Base-by-base conservation (phyloP, 2,329 filamentous ascomycete species). In the Pyricularia sp. region DNA sequence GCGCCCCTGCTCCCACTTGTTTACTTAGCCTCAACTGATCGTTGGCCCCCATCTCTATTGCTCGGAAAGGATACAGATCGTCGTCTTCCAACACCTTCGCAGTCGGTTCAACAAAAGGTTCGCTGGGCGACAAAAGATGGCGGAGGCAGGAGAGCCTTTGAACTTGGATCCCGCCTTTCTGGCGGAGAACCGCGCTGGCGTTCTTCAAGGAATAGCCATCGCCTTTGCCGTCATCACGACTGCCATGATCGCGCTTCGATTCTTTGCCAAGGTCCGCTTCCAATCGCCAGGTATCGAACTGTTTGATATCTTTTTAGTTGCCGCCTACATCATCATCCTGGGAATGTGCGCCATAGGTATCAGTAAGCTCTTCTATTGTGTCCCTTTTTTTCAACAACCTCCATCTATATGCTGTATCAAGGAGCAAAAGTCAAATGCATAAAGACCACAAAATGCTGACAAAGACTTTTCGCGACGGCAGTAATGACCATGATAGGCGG, bases 291-390 rank as follows among this genome's bases (percentile, higher is more conserved):
- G 61, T 14, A 66, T 72, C 64, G 71, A 67, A 61, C 64, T 70
- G 65, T 72, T 73, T 36, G 72, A 73, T 31, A 66, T 68, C 17
- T 72, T 73, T 26, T 42, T 73, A 5, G 33, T 68, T 10, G 67
- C 71, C 12, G 72, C 72, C 25, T 73, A 73, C 50, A 33, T 73
- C 12, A 69, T 73, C 4, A 73, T 72, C 61, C 65, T 73, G 28
- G 72, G 72, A 12, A 71, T 73, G 72, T 73, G 72, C 33, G 72
- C 72, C 11, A 23, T 73, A 11, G 72, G 71, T 4, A 71, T 73
- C 55, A 31, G 72, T 73, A 36, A 66, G 72, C 69, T 12, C 14
- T 42, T 28, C 25, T 14, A 12, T 66, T 4, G 30, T 23, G 17
- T 17, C n/a, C 23, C 12, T 7, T 23, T 2, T 66, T 25, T n/a